Percentiles rank a stretch among this genome's conserved stretches.
phyloP scores from a whole-genome alignment of 1,284 basidiomycete genomes.

The Stygiomarasmius scandens region DNA sequence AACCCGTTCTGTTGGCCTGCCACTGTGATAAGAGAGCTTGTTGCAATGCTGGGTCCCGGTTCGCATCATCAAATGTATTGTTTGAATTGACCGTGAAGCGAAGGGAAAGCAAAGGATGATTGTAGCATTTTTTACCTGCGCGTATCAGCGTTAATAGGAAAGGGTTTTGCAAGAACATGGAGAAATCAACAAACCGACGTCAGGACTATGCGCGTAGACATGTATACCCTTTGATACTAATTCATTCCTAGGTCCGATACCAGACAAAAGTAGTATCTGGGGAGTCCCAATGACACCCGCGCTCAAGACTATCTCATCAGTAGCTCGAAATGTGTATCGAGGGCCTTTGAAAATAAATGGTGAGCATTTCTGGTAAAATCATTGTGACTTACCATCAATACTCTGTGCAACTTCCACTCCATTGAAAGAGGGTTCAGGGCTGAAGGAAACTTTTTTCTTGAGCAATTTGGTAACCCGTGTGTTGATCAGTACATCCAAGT shows the following conservation, averaged over 20 bases:
- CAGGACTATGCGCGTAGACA: constrained; percentile 27
- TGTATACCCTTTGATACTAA: constrained; percentile 29
- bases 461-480: constrained; percentile 21
- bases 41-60: constrained; percentile 3
- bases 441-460: not conserved
- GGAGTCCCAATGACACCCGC: constrained; percentile 29
- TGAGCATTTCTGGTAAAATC: constrained; percentile 1
- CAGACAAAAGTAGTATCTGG: constrained; percentile 35
- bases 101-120: constrained; percentile 15
- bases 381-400: constrained; percentile 6
- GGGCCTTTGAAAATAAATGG: constrained; percentile 29
- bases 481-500: constrained; percentile 25
- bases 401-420: constrained; percentile 18
- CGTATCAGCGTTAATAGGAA: not conserved
- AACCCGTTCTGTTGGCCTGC: constrained; percentile 8
- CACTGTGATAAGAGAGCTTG: constrained; percentile 14
- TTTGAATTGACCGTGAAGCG: constrained; percentile 16
- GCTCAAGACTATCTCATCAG: constrained; percentile 29
- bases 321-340: constrained; percentile 14
- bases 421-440: constrained; percentile 3
- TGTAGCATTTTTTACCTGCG: not conserved
- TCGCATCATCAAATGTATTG: constrained; percentile 18
- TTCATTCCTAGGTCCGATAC: constrained; percentile 30
- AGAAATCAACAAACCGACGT: constrained; percentile 26
- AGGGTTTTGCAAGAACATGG: not conserved